Evolutionary conservation across 1,284 basidiomycete species (phyloP).

Genomic region (Cystobasidiaceae sp.): DNA sequence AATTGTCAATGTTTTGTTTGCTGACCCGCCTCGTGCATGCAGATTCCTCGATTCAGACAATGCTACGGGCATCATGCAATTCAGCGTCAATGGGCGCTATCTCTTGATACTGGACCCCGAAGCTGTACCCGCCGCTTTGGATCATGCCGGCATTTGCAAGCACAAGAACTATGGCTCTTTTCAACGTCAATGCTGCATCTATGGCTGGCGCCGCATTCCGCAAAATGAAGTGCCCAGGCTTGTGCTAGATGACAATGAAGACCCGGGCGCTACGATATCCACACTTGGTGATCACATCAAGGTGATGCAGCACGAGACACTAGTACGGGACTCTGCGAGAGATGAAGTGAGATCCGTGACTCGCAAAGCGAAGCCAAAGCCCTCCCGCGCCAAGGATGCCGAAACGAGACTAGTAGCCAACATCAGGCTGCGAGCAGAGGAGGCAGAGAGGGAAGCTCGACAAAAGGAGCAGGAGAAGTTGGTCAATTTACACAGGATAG

Average conservation of each 20-base stretch:
- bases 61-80: conserved; percentile 20
- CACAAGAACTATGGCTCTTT: conserved; percentile 31
- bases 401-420: conserved; percentile 15
- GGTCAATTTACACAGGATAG: neutral
- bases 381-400: conserved; percentile 22
- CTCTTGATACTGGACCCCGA: conserved; percentile 22
- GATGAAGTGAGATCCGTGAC: conserved; percentile 24
- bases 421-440: neutral
- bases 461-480: conserved; percentile 3
- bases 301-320: conserved; percentile 28
- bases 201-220: conserved; percentile 22
- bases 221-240: conserved; percentile 21
- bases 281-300: conserved; percentile 8
- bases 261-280: conserved; percentile 4
- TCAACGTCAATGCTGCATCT: conserved; percentile 29
- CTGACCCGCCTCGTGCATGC: neutral
- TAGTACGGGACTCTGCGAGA: conserved; percentile 18
- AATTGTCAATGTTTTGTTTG: neutral
- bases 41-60: conserved; percentile 21
- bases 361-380: conserved; percentile 29
- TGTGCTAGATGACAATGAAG: conserved; percentile 16
- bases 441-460: conserved; percentile 7
- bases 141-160: conserved; percentile 17
- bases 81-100: conserved; percentile 21
- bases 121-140: conserved; percentile 6